These are phyloP conservation scores for Bretschneidera sinensis DNA, from an alignment of 345 rosid species.

Conservation along the genomic window DNA sequence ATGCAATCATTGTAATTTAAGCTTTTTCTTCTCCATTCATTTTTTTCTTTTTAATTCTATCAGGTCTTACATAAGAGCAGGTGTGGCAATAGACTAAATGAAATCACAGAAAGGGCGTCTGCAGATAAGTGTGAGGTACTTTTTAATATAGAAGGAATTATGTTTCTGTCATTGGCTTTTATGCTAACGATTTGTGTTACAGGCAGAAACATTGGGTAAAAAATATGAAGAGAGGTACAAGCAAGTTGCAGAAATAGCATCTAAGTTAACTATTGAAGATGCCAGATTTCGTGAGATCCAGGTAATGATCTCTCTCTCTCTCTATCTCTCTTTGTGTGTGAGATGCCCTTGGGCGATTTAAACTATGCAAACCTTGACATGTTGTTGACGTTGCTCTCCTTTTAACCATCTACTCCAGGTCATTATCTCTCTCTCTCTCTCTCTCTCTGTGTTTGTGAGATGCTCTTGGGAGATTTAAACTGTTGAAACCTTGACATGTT, in stretches of 20 bases:
- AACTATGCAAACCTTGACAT: neutral
- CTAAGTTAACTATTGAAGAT: constrained; percentile 91
- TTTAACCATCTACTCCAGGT: constrained; percentile 45
- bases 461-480: constrained; percentile 3
- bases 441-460: neutral
- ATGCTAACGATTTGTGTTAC: constrained; percentile 25
- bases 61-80: constrained; percentile 93
- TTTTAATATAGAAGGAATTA: constrained; percentile 10
- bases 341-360: neutral
- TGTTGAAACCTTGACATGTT: neutral
- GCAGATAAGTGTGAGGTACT: constrained; percentile 94
- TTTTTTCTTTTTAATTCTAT: constrained; percentile 8
- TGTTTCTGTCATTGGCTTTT: constrained; percentile 15
- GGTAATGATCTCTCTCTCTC: constrained; percentile 37
- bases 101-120: constrained; percentile 85
- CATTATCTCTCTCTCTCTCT: constrained; percentile 12
- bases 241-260: constrained; percentile 93
- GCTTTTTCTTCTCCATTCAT: neutral
- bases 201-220: constrained; percentile 86
- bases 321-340: neutral
- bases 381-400: neutral
- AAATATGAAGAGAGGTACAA: constrained; percentile 97
- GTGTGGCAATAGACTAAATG: constrained; percentile 93
- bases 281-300: constrained; percentile 90
- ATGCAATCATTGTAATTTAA: constrained; percentile 9